Evolutionary conservation across 305 asterid species (phyloP).

Genomic region (Fraxinus sp.): DNA sequence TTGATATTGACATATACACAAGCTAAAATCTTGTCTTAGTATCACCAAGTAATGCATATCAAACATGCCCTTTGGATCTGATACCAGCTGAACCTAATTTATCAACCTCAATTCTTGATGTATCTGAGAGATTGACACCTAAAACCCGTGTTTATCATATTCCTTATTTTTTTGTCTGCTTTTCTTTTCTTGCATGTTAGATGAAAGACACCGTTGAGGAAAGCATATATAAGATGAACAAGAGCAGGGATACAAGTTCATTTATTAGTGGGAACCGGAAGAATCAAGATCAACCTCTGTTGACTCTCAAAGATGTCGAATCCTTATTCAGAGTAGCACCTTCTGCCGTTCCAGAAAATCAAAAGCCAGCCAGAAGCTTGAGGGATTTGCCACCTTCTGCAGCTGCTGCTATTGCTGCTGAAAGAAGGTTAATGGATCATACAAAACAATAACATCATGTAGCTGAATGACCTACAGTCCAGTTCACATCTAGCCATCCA

Average conservation of each 20-base stretch:
- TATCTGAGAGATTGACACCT: not conserved
- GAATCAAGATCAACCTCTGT: constrained; percentile 85
- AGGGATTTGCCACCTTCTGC: constrained; percentile 75
- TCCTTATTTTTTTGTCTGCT: not conserved
- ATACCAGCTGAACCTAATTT: not conserved
- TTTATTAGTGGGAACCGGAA: constrained; percentile 83
- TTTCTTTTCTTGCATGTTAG: constrained; percentile 37
- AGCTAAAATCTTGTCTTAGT: not conserved
- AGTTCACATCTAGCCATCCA: not conserved
- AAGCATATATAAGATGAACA: constrained; percentile 77
- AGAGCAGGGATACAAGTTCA: constrained; percentile 62
- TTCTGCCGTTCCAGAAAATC: constrained; percentile 29
- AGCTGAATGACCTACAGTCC: not conserved
- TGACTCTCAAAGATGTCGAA: constrained; percentile 78
- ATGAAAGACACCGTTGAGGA: constrained; percentile 93
- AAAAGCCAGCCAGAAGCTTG: constrained; percentile 46
- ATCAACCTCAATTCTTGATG: not conserved
- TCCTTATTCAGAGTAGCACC: constrained; percentile 71
- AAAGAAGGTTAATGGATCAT: constrained; percentile 59
- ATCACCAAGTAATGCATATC: not conserved
- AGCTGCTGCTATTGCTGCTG: constrained; percentile 93
- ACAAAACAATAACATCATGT: constrained; percentile 7
- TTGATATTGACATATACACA: not conserved
- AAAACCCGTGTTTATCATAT: not conserved
- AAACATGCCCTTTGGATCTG: not conserved